Percentiles rank a stretch among this genome's conserved stretches.
These are phyloP conservation scores for Diplosphaera chodatii DNA, from an alignment of 139 green algal species.

Conservation along the genomic window DNA sequence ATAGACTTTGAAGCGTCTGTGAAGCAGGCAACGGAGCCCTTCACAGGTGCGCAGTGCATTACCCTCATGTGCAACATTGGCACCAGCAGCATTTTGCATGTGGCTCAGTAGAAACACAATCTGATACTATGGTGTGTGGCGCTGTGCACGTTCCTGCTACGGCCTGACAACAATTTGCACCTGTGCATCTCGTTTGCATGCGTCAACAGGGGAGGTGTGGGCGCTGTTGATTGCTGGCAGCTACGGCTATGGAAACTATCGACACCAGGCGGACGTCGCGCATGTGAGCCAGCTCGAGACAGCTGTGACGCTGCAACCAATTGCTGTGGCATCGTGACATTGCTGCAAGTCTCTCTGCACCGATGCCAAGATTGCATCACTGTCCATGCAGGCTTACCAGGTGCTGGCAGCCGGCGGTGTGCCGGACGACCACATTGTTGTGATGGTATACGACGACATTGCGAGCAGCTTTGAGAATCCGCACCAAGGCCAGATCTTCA, in stretches of 20 bases:
- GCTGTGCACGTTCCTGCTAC: too few relatives aligned
- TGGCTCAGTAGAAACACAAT: too few relatives aligned
- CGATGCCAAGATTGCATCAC: too few relatives aligned
- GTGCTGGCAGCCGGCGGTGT: constrained; percentile 43
- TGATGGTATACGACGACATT: constrained; percentile 91
- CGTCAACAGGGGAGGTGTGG: constrained; percentile 59
- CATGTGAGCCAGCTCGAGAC: too few relatives aligned
- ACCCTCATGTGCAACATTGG: neutral
- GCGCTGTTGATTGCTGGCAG: constrained; percentile 86
- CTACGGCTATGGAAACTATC: constrained; percentile 81
- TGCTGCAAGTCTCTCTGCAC: too few relatives aligned
- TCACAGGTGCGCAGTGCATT: neutral
- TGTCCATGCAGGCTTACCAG: constrained; percentile 86
- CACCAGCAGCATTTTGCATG: too few relatives aligned
- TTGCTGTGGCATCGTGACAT: too few relatives aligned
- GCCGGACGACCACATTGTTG: constrained; percentile 61
- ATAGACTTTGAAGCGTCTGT: neutral
- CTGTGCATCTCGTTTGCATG: neutral
- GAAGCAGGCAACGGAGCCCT: neutral
- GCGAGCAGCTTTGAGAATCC: constrained; percentile 70
- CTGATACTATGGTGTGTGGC: too few relatives aligned
- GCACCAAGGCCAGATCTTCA: constrained; percentile 79
- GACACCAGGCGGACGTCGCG: constrained; percentile 78
- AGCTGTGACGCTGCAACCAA: too few relatives aligned
- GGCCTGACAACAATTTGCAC: too few relatives aligned